Conservation (phyloP, 139 green algal genomes). For the Chlorella vulgaris region DNA sequence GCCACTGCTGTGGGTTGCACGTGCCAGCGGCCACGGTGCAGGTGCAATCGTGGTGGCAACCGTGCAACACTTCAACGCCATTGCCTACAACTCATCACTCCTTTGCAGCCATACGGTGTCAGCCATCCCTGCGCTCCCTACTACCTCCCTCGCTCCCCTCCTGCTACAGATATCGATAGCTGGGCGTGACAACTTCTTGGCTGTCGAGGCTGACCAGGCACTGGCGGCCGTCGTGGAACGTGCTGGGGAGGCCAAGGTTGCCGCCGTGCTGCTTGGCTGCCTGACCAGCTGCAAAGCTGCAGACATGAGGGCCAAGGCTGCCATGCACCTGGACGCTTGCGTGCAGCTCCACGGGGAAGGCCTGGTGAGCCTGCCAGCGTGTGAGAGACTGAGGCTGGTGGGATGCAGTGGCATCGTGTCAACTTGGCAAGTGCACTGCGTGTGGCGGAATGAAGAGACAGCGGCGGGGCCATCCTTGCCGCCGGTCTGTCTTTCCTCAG, state of each 20-base stretch:
- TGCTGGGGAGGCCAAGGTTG: conserved; percentile 37
- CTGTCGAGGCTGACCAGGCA: conserved; percentile 69
- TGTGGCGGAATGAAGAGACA: too few species aligned
- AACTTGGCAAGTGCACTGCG: too few species aligned
- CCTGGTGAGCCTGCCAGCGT: conserved; percentile 35
- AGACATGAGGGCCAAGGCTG: conserved; percentile 57
- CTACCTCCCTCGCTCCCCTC: background rate
- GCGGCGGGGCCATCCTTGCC: too few species aligned
- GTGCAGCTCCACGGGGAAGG: conserved; percentile 50
- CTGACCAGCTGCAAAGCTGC: conserved; percentile 56
- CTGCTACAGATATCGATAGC: conserved; percentile 65
- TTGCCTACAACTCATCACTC: too few species aligned
- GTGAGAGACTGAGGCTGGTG: background rate
- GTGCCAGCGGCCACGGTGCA: too few species aligned
- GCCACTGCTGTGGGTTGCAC: background rate
- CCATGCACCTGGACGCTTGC: conserved; percentile 65
- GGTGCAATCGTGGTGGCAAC: too few species aligned
- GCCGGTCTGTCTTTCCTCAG: too few species aligned
- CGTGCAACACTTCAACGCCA: too few species aligned
- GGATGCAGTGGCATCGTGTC: too few species aligned
- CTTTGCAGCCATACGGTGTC: too few species aligned
- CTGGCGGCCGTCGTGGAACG: conserved; percentile 60
- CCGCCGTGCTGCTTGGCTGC: conserved; percentile 56
- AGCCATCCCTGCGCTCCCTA: too few species aligned
- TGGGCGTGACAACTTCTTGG: conserved; percentile 84